Conservation (phyloP, 2,329 filamentous ascomycete genomes). For the Colletotrichum sp. region DNA sequence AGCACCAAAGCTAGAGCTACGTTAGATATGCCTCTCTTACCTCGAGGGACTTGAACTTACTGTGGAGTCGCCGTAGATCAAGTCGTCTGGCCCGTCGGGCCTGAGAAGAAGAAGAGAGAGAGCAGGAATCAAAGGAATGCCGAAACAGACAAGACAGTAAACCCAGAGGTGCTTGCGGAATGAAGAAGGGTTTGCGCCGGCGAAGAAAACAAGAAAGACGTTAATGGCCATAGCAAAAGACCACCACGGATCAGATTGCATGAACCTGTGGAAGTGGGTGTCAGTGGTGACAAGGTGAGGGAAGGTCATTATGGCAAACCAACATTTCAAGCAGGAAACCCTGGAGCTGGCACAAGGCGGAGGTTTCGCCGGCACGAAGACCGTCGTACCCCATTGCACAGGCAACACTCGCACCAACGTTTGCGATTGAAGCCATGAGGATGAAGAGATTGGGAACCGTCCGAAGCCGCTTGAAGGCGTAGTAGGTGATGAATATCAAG, state of each 20-base stretch:
- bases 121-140: conserved; percentile 70
- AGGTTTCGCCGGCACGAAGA: conserved; percentile 55
- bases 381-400: conserved; percentile 75
- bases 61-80: conserved; percentile 60
- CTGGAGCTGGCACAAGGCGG: conserved; percentile 65
- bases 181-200: conserved; percentile 64
- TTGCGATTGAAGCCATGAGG: conserved; percentile 63
- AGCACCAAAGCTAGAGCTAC: conserved; percentile 60
- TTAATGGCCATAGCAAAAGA: conserved; percentile 84
- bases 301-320: conserved; percentile 33
- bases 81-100: background rate
- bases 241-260: conserved; percentile 79
- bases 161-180: conserved; percentile 75
- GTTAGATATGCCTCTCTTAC: background rate
- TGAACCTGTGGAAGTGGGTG: conserved; percentile 61
- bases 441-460: conserved; percentile 68
- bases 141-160: conserved; percentile 74
- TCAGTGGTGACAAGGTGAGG: background rate
- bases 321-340: conserved; percentile 71
- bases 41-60: conserved; percentile 36
- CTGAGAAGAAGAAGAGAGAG: conserved; percentile 65
- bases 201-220: conserved; percentile 73
- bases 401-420: conserved; percentile 64
- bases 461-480: conserved; percentile 53
- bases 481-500: conserved; percentile 57